Evolutionary conservation across 371 early-diverging fungal genomes (phyloP), one percentile per base, ranked within the genome.

Genomic region (Lichtheimia ramosa): DNA sequence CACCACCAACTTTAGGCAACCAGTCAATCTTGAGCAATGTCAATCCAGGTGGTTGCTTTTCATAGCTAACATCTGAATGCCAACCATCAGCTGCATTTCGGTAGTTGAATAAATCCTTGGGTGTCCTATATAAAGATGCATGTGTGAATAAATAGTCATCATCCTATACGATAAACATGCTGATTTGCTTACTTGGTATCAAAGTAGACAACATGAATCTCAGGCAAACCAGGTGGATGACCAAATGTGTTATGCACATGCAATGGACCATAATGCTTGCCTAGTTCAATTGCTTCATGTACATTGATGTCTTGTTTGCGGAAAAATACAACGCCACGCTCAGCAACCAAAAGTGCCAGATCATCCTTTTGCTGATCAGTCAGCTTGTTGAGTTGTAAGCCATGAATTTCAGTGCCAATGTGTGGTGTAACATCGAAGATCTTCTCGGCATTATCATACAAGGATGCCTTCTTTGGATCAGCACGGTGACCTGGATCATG

Each of bases 401-500:
- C 83, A 42, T 81, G 83, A 34, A 89, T 61, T 57, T 87, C 88
- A n/a, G 90, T 88, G 51, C 90, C 90, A 58, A 89, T 81, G 50
- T 79, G 66, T 43, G 85, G 87, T 0, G 86, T 74, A 24, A 86
- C 64, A 39, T 88, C 87, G 65, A 79, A 71, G 51, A 83, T 66
- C 68, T 84, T 84, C 59, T 79, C 78, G 48, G 84, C 87, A 48
- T 69, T 73, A 28, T 79, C 71, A 40, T 77, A 73, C 39, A 89
- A 62, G 7, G 87, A 80, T 23, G 81, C 75, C 68, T 84, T 84
- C 53, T 74, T 79, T 10, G 86, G 83, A 51, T 89, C 87, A 7
- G 67, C 84, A 5, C 69, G 75, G 49, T 68, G 71, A 16, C 77
- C 86, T 42, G 70, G 68, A 21, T 79, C 79, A 2, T 69, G 40